These are phyloP conservation scores for Mediolabrus comicus DNA, from an alignment of 108 stramenopile genomes.

Conservation along the genomic window DNA sequence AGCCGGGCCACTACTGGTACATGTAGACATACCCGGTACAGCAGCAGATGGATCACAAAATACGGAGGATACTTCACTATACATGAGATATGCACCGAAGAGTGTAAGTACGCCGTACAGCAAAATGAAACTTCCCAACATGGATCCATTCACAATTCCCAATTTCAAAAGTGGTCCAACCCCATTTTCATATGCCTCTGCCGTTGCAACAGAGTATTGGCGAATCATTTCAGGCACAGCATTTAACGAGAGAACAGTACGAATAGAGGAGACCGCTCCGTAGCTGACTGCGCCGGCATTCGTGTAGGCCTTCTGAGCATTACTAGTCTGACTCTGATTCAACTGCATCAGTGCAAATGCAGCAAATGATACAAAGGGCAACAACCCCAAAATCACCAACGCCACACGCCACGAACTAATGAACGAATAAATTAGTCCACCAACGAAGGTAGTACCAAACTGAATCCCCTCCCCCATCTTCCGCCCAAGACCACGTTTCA, in stretches of 20 bases:
- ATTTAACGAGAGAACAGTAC: conserved; percentile 52
- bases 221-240: conserved; percentile 45
- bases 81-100: conserved; percentile 66
- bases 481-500: conserved; percentile 55
- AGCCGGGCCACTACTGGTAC: conserved; percentile 46
- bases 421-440: conserved; percentile 63
- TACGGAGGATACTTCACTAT: conserved; percentile 49
- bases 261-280: conserved; percentile 41
- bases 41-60: conserved; percentile 68
- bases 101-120: conserved; percentile 60
- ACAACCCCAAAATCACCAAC: conserved; percentile 52
- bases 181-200: conserved; percentile 53
- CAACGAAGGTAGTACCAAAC: conserved; percentile 59
- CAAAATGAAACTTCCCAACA: conserved; percentile 66
- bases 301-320: conserved; percentile 47
- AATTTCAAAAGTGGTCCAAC: conserved; percentile 32
- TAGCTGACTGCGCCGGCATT: conserved; percentile 43
- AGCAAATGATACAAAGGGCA: conserved; percentile 52
- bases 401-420: conserved; percentile 60
- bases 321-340: conserved; percentile 54
- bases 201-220: conserved; percentile 48
- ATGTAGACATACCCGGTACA: conserved; percentile 36
- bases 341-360: conserved; percentile 47
- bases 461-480: conserved; percentile 78
- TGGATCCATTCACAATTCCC: conserved; percentile 65